Evolutionary conservation across 768 basidiomycete genomes (phyloP), one percentile per base, ranked within the genome.

Genomic region (Termitomyces bulborhizus): DNA sequence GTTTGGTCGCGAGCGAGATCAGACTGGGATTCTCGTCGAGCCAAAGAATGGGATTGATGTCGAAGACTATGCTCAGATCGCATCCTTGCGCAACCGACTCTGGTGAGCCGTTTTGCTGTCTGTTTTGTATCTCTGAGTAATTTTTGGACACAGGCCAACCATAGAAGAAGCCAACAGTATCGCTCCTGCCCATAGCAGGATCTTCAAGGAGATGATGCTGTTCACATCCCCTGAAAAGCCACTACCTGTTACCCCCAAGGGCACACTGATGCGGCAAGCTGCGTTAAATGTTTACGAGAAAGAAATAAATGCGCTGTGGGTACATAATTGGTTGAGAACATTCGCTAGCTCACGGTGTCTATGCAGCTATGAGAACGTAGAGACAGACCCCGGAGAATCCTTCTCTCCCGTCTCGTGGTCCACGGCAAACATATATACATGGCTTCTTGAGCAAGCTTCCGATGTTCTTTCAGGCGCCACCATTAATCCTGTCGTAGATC

Each of bases 131-230:
- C 31, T 9, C 9, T 9, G 8, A 1, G 8, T 32, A 9, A 32
- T 32, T 9, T 3, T 32, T 0, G 58, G 64, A 37, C 36, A 52
- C 6, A 9, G 9, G 31, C 31, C 31, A 9, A 8, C 31, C 31
- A 69, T 78, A 2, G 76, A 76, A 40, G 69, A 75, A 27, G 77
- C 76, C 2, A 79, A 79, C 58, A 65, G 55, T 12, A 60, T 62
- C 3, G 70, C 73, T 0, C 76, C 78, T 0, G 54, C 67, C 0
- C 76, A 71, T 44, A 76, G 74, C 53, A 67, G 72, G 15, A 70
- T 79, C 5, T 77, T 76, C 63, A 77, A 76, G 54, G 31, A 32
- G 76, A 82, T 82, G 76, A 76, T 82, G 34, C 40, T 81, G 24
- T 65, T 80, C 11, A 68, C 78, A 0, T 63, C 68, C 4, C 58